Percentiles rank a stretch among this genome's conserved stretches.
phyloP scores from a whole-genome alignment of 1,284 basidiomycete genomes.

The Cutaneotrichosporon dermatis region DNA sequence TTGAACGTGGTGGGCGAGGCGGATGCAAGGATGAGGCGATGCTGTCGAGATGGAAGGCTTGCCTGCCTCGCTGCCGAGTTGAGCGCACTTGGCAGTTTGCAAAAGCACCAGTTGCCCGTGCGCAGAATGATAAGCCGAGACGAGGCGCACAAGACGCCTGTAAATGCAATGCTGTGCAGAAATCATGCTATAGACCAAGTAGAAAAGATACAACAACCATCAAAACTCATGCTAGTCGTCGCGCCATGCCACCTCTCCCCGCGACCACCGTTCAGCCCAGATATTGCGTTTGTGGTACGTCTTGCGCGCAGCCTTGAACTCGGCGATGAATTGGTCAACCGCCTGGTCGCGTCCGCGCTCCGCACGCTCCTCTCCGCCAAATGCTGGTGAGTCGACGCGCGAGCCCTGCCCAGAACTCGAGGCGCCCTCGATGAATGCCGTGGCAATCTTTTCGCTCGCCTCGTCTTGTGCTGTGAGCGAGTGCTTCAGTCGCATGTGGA shows the following conservation, averaged over 20 bases:
- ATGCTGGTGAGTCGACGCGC: slow-evolving; percentile 44
- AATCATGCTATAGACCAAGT: too few relatives aligned
- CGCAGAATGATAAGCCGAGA: too few relatives aligned
- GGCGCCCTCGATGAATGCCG: slow-evolving; percentile 65
- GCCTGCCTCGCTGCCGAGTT: too few relatives aligned
- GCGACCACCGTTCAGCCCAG: slow-evolving; percentile 79
- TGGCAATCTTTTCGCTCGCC: slow-evolving; percentile 72
- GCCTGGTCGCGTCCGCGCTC: slow-evolving; percentile 28
- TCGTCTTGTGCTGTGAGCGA: slow-evolving; percentile 85
- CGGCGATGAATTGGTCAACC: slow-evolving; percentile 77
- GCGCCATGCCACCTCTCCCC: slow-evolving; percentile 75
- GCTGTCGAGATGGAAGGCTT: too few relatives aligned
- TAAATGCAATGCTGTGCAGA: not conserved
- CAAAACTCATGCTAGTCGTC: slow-evolving; percentile 52
- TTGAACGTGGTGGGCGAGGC: too few relatives aligned
- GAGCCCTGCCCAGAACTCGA: slow-evolving; percentile 39
- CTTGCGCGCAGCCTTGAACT: slow-evolving; percentile 80
- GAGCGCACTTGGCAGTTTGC: too few relatives aligned
- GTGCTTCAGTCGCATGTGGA: slow-evolving; percentile 76
- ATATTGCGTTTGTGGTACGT: slow-evolving; percentile 83
- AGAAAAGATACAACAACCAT: not conserved
- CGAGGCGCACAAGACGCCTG: not conserved
- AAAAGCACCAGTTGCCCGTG: too few relatives aligned
- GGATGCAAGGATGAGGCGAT: too few relatives aligned
- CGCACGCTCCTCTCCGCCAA: not conserved